phyloP scores from a whole-genome alignment of 345 rosid species.

The Salix koriyanagi region DNA sequence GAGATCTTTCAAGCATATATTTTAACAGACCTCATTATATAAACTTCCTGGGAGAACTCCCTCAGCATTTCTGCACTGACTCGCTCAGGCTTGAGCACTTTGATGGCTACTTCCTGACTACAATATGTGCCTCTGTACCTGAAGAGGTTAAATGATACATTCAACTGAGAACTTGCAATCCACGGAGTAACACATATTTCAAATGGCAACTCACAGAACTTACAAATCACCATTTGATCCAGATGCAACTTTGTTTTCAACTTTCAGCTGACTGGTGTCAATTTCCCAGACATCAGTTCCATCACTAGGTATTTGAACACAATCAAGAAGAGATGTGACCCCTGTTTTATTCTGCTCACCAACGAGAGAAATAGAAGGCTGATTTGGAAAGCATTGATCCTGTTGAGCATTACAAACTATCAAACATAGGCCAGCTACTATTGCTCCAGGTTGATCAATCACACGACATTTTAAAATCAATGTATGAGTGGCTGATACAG shows the following conservation, averaged over 20 bases:
- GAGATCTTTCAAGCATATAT: background rate
- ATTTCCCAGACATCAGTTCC: conserved; percentile 98
- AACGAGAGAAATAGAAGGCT: conserved; percentile 37
- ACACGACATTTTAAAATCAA: background rate
- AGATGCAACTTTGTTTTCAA: conserved; percentile 74
- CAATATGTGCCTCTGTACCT: conserved; percentile 83
- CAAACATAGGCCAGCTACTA: conserved; percentile 4
- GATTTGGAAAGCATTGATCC: conserved; percentile 53
- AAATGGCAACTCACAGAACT: conserved; percentile 25
- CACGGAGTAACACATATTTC: conserved; percentile 3
- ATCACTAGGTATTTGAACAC: conserved; percentile 82
- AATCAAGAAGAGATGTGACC: conserved; percentile 44
- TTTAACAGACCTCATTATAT: conserved; percentile 78
- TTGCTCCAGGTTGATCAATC: background rate
- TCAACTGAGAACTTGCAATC: conserved; percentile 7
- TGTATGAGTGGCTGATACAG: background rate
- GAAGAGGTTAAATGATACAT: conserved; percentile 22
- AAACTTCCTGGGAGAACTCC: conserved; percentile 94
- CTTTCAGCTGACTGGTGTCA: conserved; percentile 64
- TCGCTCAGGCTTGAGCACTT: conserved; percentile 79
- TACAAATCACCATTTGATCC: conserved; percentile 91
- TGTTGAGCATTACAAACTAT: conserved; percentile 32
- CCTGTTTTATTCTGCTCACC: conserved; percentile 36
- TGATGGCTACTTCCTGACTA: conserved; percentile 95
- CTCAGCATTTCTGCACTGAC: conserved; percentile 68